Base-by-base conservation (phyloP, 1,284 basidiomycete genomes). In the Grifola frondosa region DNA sequence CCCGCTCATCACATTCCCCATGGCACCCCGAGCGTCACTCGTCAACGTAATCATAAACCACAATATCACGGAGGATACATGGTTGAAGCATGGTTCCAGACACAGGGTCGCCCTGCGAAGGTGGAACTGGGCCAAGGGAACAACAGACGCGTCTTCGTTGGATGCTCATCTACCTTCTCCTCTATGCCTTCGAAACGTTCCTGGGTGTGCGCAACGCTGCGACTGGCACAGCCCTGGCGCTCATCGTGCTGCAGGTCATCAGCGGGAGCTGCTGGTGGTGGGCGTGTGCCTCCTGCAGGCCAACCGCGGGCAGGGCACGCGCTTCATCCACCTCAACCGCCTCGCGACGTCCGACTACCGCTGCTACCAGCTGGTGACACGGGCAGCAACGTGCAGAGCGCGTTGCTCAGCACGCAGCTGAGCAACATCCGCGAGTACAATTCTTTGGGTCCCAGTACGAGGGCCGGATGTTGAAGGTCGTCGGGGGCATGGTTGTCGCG, bases 41-140 rank as follows among this genome's bases (percentile, higher is more conserved):
- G 13, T 49, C 47, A 49, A 49, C 23, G 25, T 30, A 13, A 41
- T 49, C 30, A 36, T 49, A 12, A 49, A 49, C 12, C 47, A 49
- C 16, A 49, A 49, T 28, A 10, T 31, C 24, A 49, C 47, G 3
- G 47, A 49, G 34, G 47, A 49, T 49, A 49, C 35, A 49, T 49
- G 47, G 26, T 49, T n/a, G 47, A 49, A 22, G 47, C 42, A 8
- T 49, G 47, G 47, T 49, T 49, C 36, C 47, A 44, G 35, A 49
- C 47, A 4, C 47, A 49, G 19, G 47, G 47, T 16, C 39, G 34
- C 10, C 47, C 47, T 12, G 47, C 47, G 10, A 44, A 40, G 35
- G 42, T 49, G 17, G 42, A 49, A 32, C 42, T 49, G 15, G 39
- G 36, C 31, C 42, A 44, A 36, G 25, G 22, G 12, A 42, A 37